Evolutionary conservation across 192 early-diverging fungal species (phyloP).

Genomic region (Globomyces pollinis-pini): DNA sequence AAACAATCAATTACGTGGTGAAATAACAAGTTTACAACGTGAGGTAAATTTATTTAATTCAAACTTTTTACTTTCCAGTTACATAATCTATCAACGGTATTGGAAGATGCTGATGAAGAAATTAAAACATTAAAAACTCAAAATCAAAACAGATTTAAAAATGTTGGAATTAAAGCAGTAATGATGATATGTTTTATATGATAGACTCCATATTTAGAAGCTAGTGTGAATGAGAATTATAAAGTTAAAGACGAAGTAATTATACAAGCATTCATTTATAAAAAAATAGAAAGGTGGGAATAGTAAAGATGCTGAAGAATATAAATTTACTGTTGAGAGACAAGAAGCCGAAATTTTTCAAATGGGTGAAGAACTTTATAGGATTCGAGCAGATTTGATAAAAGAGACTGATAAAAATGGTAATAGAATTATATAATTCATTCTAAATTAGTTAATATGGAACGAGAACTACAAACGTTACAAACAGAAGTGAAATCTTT

Average conservation of each 20-base stretch:
- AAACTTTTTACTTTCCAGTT: no score
- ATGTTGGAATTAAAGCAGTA: slow-evolving; percentile 2
- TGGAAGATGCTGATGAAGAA: slow-evolving; percentile 23
- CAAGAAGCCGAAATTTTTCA: slow-evolving; percentile 36
- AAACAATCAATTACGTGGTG: slow-evolving; percentile 46
- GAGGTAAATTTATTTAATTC: slow-evolving; percentile 23
- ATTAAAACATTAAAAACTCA: slow-evolving; percentile 11
- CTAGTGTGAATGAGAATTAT: no score
- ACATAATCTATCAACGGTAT: slow-evolving; percentile 10
- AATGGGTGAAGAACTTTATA: slow-evolving; percentile 31
- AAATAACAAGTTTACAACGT: slow-evolving; percentile 36
- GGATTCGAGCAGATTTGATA: slow-evolving; percentile 22
- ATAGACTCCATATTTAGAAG: no score
- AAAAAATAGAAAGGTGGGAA: no score
- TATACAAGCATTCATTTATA: no score
- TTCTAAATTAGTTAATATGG: no score
- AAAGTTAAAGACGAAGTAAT: no score
- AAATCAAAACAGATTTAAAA: background rate
- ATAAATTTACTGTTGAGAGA: slow-evolving; percentile 34
- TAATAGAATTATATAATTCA: no score
- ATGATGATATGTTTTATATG: background rate
- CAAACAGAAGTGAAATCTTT: background rate
- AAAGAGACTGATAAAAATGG: slow-evolving; percentile 25
- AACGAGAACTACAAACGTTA: background rate
- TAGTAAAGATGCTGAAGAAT: background rate